Base-by-base conservation (phyloP, 257 asterid genomes). In the Jacaranda copaia region DNA sequence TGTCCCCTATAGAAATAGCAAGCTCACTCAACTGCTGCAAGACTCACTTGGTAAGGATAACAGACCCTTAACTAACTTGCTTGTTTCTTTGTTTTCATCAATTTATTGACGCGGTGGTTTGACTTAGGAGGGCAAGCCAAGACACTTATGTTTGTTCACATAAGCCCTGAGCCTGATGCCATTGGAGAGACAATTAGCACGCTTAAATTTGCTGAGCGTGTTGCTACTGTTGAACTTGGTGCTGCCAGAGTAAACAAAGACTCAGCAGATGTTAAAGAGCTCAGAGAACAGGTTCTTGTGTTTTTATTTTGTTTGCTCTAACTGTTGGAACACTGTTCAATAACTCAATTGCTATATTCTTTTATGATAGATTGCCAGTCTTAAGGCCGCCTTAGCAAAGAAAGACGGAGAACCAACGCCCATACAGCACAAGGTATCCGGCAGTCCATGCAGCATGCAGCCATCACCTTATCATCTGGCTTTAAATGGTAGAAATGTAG, bases 151-250 rank as follows among this genome's bases (percentile, higher is more conserved):
- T 96, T 96, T 76, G 97, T 96, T 80, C 98, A 96, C 80, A 88
- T 92, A 84, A 93, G 99, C 83, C 98, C 97, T 3, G 99, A 96
- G 76, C 87, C 87, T 67, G 99, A 93, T 73, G 96, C 98, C 7
- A 48, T 85, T 70, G 99, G 98, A 76, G 99, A 96, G 87, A 93
- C 98, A 36, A 87, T 96, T 68, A 93, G 98, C 74, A 96, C 99
- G 12, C 96, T 96, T 19, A 96, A 96, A 80, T 96, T 96, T 85
- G 99, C 99, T 48, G 99, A 96, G 89, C 97, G 98, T 14, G 99
- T 96, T 15, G 92, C 98, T 46, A 88, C 95, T 15, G 99, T 96
- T 49, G 99, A 96, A 86, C 98, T 96, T 70, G 99, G 99, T 36
- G 97, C 99, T 79, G 98, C 99, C 2, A 92, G 89, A 51, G 98